Base-by-base conservation (phyloP, 768 basidiomycete genomes). In the Lentinula lateritia region DNA sequence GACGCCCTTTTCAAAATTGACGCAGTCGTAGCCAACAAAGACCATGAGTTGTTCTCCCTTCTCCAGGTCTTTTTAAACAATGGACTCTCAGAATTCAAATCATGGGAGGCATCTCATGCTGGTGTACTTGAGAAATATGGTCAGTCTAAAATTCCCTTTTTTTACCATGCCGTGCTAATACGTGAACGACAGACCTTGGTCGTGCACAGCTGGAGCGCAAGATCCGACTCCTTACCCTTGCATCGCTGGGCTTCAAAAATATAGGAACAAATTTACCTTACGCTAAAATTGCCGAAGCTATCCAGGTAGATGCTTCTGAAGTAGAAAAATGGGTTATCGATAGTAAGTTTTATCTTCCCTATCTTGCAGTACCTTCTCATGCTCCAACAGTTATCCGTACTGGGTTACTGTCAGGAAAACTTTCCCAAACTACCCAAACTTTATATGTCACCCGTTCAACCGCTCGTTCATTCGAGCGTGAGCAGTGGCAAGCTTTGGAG, bases 301-400 rank as follows among this genome's bases (percentile, higher is more conserved):
- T 95, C 48, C 83, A 90, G 64, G 84, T 92, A 7, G 80, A 85
- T 28, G 63, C 72, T 20, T 75, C 81, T 28, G 78, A 90, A 62
- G 91, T 95, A 34, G 93, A 95, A 71, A 86, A 83, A 67, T 94
- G 92, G 91, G 85, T 87, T 43, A 94, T 95, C 64, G 91, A 94
- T 74, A 87, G 92, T 93, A 68, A 63, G 78, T 65, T 55, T 58
- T 7, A 18, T 56, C 50, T 55, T 57, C 36, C 36, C 15, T 62
- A 50, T 46, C 3, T 5, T 36, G 36, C 35, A 50, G 20, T 52
- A 54, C 48, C 42, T 60, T 61, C 38, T 53, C 52, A 15, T n/a
- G 9, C 45, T 64, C 34, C 56, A 56, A 52, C 13, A 93, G 93
- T 89, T 60, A 93, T 95, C 66, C 90, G 93, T 58, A 82, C 86